Evolutionary conservation across 768 basidiomycete species (phyloP), one percentile per base, ranked within the genome.

Genomic region (Suillus ampliporus): DNA sequence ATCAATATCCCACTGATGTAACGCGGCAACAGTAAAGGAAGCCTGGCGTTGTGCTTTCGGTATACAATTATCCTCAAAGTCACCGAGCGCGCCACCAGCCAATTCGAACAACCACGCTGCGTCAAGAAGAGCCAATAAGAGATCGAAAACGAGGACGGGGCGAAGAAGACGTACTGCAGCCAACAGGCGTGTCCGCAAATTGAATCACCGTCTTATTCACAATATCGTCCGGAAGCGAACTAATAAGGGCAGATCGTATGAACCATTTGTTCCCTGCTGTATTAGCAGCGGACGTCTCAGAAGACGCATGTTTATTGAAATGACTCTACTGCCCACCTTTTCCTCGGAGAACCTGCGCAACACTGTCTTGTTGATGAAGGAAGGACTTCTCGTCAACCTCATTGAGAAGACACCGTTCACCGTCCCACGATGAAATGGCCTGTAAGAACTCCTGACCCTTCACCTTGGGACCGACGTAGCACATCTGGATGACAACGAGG

Each of bases 51-150:
- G 91, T 13, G 84, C 81, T 71, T 88, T 88, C 4, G 94, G 92
- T 15, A 94, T 75, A 67, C 91, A 92, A 14, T 82, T 88, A 65
- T 89, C 82, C 60, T 91, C 89, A 62, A 84, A 86, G 71, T 95
- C 93, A 0, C 76, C 73, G 44, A 93, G 83, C 1, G 91, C 91
- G 19, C 93, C 93, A 2, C 91, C 95, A 0, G 91, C 90, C 46
- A 95, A 83, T 74, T 97, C 95, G 73, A 97, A 96, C 9, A 97
- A 80, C 95, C 94, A 97, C 17, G 94, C 94, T 94, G 54, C 38
- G 26, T 44, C 15, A 43, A 52, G 8, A 14, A 44, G 31, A 21
- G 17, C 48, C 17, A 5, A 41, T 17, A 34, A 53, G 38, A 21
- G 44, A 28, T 61, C 44, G 40, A 31, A 56, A 19, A 58, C 23